Evolutionary conservation across 1,284 basidiomycete species (phyloP).

Genomic region (Ceratobasidium papillatum): DNA sequence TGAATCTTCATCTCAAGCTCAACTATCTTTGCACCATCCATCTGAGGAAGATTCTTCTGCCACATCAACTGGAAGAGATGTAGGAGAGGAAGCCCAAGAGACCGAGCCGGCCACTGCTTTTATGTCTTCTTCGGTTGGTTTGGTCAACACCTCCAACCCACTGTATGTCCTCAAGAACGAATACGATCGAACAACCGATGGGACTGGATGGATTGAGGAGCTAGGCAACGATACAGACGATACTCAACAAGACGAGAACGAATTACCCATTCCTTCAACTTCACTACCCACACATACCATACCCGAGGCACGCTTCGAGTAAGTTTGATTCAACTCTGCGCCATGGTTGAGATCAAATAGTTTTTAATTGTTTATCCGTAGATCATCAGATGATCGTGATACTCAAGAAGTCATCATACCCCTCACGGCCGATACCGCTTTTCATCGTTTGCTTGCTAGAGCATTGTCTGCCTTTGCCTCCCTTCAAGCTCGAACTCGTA

Average conservation of each 20-base stretch:
- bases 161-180: conserved; percentile 15
- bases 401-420: conserved; percentile 78
- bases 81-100: neutral
- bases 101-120: neutral
- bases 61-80: neutral
- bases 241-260: neutral
- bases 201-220: conserved; percentile 1
- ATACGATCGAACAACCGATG: conserved; percentile 7
- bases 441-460: conserved; percentile 80
- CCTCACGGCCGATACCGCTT: conserved; percentile 80
- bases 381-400: conserved; percentile 36
- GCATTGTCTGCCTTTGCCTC: conserved; percentile 75
- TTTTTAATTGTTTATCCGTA: neutral
- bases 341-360: neutral
- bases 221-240: neutral
- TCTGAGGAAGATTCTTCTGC: conserved; percentile 5
- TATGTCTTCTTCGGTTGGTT: conserved; percentile 14
- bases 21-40: neutral
- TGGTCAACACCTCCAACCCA: conserved; percentile 10
- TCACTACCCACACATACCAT: neutral
- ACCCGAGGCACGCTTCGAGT: neutral
- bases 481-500: conserved; percentile 69
- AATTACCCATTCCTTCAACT: neutral
- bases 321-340: neutral
- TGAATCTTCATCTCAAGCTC: neutral